A percentile compares a stretch with the other conserved stretches of the same genome.
phyloP scores from a whole-genome alignment of 2,329 filamentous ascomycete genomes.

The Ploettnerulaceae sp. region DNA sequence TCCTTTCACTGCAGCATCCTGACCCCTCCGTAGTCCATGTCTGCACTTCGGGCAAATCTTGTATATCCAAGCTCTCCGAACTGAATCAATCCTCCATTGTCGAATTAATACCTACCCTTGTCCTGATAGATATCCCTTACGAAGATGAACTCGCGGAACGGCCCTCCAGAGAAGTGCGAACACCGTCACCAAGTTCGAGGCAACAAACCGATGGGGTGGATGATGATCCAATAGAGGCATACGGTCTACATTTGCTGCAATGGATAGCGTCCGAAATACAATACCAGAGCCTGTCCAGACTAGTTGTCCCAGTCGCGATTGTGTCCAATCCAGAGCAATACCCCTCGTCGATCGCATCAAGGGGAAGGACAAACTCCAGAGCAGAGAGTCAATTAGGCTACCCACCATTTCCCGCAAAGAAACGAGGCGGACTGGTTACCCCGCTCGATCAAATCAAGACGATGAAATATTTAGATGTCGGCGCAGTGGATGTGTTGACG shows the following conservation, averaged over 20 bases:
- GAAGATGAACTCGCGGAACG: constrained; percentile 35
- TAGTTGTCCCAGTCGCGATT: constrained; percentile 45
- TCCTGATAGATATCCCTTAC: constrained; percentile 48
- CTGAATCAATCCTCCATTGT: constrained; percentile 42
- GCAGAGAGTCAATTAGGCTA: constrained; percentile 21
- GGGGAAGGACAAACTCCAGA: constrained; percentile 19
- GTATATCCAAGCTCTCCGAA: constrained; percentile 47
- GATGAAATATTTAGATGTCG: constrained; percentile 74
- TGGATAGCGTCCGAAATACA: constrained; percentile 46
- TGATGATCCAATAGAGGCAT: constrained; percentile 37
- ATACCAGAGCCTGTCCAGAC: constrained; percentile 43
- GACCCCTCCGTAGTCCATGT: constrained; percentile 44
- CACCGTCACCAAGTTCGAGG: constrained; percentile 32
- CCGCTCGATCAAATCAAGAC: constrained; percentile 47
- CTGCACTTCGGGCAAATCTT: constrained; percentile 47
- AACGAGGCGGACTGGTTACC: constrained; percentile 35
- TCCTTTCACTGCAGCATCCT: not conserved
- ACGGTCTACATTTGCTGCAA: constrained; percentile 43
- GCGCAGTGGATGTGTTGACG: constrained; percentile 79
- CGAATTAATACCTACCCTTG: constrained; percentile 49
- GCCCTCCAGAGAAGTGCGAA: constrained; percentile 32
- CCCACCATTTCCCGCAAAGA: constrained; percentile 19
- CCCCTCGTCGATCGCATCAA: constrained; percentile 14
- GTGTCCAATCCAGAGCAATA: constrained; percentile 34
- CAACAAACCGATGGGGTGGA: constrained; percentile 39